Evolutionary conservation across 2,329 filamentous ascomycete genomes (phyloP).

Genomic region (Pyrenochaeta sp.): DNA sequence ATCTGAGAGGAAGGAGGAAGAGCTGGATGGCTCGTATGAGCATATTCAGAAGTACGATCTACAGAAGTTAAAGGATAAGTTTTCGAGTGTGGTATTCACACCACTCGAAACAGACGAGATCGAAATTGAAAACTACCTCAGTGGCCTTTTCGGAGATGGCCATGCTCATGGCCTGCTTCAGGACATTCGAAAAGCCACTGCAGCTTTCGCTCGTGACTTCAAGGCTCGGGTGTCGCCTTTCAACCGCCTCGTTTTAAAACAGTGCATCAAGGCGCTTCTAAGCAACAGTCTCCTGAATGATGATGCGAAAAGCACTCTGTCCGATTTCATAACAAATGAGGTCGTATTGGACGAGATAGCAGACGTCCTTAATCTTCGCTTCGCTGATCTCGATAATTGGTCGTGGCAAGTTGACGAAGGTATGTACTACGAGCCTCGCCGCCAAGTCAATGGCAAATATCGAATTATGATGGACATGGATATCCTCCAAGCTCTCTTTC

Average conservation of each 20-base stretch:
- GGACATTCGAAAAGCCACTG: constrained; percentile 3
- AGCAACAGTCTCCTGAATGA: constrained; percentile 22
- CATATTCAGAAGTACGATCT: constrained; percentile 22
- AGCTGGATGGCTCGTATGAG: constrained; percentile 23
- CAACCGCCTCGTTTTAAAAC: constrained; percentile 3
- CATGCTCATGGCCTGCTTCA: constrained; percentile 9
- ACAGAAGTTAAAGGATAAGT: constrained; percentile 23
- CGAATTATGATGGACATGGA: constrained; percentile 68
- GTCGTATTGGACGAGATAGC: constrained; percentile 61
- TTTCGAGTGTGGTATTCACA: constrained; percentile 25
- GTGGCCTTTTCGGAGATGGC: constrained; percentile 21
- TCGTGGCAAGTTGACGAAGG: constrained; percentile 49
- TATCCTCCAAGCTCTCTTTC: constrained; percentile 63
- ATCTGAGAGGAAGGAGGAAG: constrained; percentile 12
- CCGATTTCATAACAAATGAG: constrained; percentile 15
- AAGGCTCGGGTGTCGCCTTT: constrained; percentile 15
- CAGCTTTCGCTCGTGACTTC: constrained; percentile 3
- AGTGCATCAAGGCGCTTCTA: constrained; percentile 20
- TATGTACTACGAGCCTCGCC: constrained; percentile 46
- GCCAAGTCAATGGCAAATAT: constrained; percentile 66
- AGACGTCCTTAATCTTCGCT: constrained; percentile 66
- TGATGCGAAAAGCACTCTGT: constrained; percentile 20
- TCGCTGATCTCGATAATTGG: constrained; percentile 62
- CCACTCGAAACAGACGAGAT: constrained; percentile 24
- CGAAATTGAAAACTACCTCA: constrained; percentile 22